A percentile compares a stretch with the other conserved stretches of the same genome.
These are phyloP conservation scores for Boletus eberwhitei DNA, from an alignment of 768 basidiomycete species.

Conservation along the genomic window DNA sequence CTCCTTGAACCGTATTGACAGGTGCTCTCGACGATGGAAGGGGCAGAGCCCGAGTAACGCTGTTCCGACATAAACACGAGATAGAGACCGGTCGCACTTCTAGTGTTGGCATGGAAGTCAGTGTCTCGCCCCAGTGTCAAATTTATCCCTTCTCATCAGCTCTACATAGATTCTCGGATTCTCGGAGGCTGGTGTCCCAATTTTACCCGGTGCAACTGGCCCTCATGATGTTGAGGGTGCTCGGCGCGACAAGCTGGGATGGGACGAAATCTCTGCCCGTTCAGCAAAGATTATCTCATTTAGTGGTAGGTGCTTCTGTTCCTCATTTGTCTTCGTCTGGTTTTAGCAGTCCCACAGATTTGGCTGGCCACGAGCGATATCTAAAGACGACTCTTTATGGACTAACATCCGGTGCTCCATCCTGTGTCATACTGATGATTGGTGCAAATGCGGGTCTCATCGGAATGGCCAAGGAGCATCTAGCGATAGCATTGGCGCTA, in stretches of 20 bases:
- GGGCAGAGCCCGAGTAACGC: constrained; percentile 76
- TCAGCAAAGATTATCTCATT: constrained; percentile 94
- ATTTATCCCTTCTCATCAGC: not conserved
- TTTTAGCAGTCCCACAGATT: constrained; percentile 48
- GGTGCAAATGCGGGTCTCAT: constrained; percentile 93
- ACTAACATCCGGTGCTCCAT: constrained; percentile 90
- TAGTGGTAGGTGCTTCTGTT: constrained; percentile 51
- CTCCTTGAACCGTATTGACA: constrained; percentile 26
- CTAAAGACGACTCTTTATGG: constrained; percentile 93
- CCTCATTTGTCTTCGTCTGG: not conserved
- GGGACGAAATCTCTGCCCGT: constrained; percentile 91
- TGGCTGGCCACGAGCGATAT: constrained; percentile 95
- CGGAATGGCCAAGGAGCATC: constrained; percentile 93
- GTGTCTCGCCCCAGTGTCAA: constrained; percentile 12
- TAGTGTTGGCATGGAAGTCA: constrained; percentile 94
- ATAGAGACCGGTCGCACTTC: constrained; percentile 94
- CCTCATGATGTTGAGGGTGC: constrained; percentile 59
- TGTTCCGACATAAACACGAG: constrained; percentile 98
- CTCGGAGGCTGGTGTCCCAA: constrained; percentile 67
- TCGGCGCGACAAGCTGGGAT: constrained; percentile 83
- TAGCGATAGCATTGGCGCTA: constrained; percentile 90
- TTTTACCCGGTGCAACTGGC: constrained; percentile 63
- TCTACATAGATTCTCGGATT: constrained; percentile 79
- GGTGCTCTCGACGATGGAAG: constrained; percentile 79
- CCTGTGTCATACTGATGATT: constrained; percentile 88